A percentile compares a stretch with the other conserved stretches of the same genome.
phyloP scores from a whole-genome alignment of 441 rosid species.

The Gossypium lobatum region DNA sequence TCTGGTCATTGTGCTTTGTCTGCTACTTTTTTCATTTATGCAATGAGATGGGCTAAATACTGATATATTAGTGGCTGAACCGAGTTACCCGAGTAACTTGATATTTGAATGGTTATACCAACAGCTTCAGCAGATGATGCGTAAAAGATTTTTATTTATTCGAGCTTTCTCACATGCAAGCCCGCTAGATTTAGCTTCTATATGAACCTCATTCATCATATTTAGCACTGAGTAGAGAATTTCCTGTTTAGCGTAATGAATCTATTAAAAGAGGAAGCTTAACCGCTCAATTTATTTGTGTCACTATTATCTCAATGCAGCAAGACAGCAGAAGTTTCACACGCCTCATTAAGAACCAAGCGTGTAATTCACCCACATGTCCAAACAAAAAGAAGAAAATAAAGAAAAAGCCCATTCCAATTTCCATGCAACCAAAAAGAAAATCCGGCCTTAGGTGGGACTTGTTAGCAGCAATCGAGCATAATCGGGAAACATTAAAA shows the following conservation, averaged over 20 bases:
- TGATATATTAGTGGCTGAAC: neutral
- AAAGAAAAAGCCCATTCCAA: slow-evolving; percentile 13
- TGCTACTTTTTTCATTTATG: neutral
- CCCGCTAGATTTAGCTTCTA: neutral
- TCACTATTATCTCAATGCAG: neutral
- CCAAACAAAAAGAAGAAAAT: slow-evolving; percentile 24
- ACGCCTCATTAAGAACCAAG: neutral
- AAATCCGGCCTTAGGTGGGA: slow-evolving; percentile 7
- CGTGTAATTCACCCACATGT: slow-evolving; percentile 28
- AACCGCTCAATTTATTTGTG: neutral
- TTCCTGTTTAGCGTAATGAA: neutral
- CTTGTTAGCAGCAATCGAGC: slow-evolving; percentile 7
- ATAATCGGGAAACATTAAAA: too few relatives aligned
- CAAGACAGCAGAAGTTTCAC: neutral
- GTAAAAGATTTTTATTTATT: too few relatives aligned
- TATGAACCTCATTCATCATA: neutral
- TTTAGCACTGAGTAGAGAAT: neutral
- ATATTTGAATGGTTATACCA: neutral
- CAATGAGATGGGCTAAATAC: neutral
- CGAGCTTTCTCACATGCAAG: too few relatives aligned
- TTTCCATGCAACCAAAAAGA: slow-evolving; percentile 15
- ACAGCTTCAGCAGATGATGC: neutral
- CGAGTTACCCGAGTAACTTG: neutral
- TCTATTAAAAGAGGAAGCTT: neutral
- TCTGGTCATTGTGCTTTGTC: neutral